These are phyloP conservation scores for Bisporella sp. DNA, from an alignment of 2,329 filamentous ascomycete species.

Conservation along the genomic window DNA sequence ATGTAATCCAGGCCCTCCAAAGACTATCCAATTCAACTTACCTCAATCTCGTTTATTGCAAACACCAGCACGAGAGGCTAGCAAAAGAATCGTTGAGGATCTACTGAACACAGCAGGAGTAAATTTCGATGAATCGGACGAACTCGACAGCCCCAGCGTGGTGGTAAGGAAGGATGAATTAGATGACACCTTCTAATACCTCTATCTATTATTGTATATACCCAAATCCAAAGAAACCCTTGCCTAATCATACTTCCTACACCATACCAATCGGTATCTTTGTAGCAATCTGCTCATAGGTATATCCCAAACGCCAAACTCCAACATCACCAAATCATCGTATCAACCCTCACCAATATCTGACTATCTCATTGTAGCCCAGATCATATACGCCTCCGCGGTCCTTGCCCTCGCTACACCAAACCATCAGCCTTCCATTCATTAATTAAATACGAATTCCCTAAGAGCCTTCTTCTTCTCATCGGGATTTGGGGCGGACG, in stretches of 20 bases:
- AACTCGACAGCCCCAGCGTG: slow-evolving; percentile 53
- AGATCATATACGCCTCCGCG: slow-evolving; percentile 19
- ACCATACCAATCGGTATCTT: no score
- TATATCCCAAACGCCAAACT: slow-evolving; percentile 3
- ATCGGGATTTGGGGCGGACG: not conserved
- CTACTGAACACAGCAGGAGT: slow-evolving; percentile 72
- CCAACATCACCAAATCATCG: slow-evolving; percentile 3
- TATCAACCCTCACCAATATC: not conserved
- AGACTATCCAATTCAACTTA: slow-evolving; percentile 82
- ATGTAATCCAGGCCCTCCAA: slow-evolving; percentile 58
- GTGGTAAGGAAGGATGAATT: slow-evolving; percentile 58
- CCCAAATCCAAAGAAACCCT: not conserved
- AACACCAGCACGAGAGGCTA: slow-evolving; percentile 76
- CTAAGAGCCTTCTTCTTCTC: no score
- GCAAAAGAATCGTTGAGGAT: slow-evolving; percentile 73
- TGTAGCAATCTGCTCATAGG: not conserved
- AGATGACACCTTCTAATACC: slow-evolving; percentile 51
- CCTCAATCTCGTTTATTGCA: slow-evolving; percentile 71
- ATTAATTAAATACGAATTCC: not conserved
- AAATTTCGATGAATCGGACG: slow-evolving; percentile 45
- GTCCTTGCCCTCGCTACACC: slow-evolving; percentile 15
- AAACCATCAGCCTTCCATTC: slow-evolving; percentile 8
- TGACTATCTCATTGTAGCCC: slow-evolving; percentile 10
- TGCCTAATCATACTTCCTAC: not conserved
- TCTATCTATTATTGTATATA: slow-evolving; percentile 14